A percentile compares a stretch with the other conserved stretches of the same genome.
These are phyloP conservation scores for Clonostachys chloroleuca DNA, from an alignment of 2,329 filamentous ascomycete genomes.

Conservation along the genomic window DNA sequence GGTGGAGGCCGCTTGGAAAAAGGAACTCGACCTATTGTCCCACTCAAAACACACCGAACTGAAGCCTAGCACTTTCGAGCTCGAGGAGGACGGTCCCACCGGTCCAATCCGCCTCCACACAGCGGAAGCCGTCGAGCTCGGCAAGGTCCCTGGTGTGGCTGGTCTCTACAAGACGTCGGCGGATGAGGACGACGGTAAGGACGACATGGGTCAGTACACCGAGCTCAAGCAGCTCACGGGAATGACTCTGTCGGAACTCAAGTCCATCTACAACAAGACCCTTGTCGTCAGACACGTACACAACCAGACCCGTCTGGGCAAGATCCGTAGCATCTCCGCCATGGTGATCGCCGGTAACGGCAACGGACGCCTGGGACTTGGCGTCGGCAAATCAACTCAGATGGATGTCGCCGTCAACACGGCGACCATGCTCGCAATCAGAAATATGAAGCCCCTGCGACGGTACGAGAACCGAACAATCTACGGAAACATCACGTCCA, in stretches of 20 bases:
- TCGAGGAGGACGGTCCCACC: conserved; percentile 28
- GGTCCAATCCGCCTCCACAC: conserved; percentile 27
- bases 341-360: conserved; percentile 83
- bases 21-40: conserved; percentile 28
- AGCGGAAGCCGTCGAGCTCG: conserved; percentile 42
- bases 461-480: conserved; percentile 92
- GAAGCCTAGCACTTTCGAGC: conserved; percentile 25
- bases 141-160: conserved; percentile 47
- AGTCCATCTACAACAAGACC: conserved; percentile 60
- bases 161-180: conserved; percentile 46
- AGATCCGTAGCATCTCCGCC: conserved; percentile 73
- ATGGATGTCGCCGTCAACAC: conserved; percentile 61
- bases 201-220: conserved; percentile 45
- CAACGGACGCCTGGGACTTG: conserved; percentile 80
- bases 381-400: conserved; percentile 85
- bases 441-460: conserved; percentile 88
- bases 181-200: conserved; percentile 43
- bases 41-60: conserved; percentile 21
- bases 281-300: conserved; percentile 71
- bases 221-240: conserved; percentile 51
- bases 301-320: conserved; percentile 96
- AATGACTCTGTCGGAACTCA: conserved; percentile 45
- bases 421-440: conserved; percentile 75
- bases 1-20: conserved; percentile 25
- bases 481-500: conserved; percentile 76